Percentiles rank a stretch among this genome's conserved stretches.
Evolutionary conservation across 2,329 filamentous ascomycete species (phyloP).

Genomic region (Colletotrichum endophyticum): DNA sequence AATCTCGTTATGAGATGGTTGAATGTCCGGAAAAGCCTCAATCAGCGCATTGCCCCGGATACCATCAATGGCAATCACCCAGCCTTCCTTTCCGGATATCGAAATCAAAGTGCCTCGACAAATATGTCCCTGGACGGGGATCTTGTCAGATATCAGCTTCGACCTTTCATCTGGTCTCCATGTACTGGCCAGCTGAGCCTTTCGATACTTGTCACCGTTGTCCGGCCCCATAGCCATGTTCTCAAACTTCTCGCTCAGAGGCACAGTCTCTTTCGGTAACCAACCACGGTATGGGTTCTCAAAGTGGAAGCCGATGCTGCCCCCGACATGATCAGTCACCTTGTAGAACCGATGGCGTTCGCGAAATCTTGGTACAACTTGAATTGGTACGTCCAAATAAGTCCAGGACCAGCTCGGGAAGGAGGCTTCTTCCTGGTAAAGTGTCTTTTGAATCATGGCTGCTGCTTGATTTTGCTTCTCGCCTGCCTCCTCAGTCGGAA

Average conservation of each 20-base stretch:
- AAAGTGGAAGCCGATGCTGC: background rate
- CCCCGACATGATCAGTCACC: background rate
- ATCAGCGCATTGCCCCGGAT: background rate
- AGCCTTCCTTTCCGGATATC: rapidly evolving
- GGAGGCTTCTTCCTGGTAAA: no score
- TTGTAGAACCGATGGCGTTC: background rate
- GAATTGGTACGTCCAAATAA: background rate
- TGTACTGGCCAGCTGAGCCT: no score
- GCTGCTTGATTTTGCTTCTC: no score
- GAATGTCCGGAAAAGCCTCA: background rate
- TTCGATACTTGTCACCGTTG: background rate
- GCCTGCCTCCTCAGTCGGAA: no score
- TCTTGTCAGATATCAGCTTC: background rate
- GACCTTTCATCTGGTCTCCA: background rate
- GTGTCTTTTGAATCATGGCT: no score
- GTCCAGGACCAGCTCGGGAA: background rate
- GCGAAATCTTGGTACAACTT: background rate
- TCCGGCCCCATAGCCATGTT: background rate
- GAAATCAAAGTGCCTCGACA: background rate
- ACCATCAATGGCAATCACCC: background rate
- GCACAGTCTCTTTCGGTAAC: background rate
- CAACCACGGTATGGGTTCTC: background rate
- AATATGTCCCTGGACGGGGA: background rate
- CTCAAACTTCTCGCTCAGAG: background rate
- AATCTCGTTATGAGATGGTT: rapidly evolving